Evolutionary conservation across 306 rosid species (phyloP), one percentile per base, ranked within the genome.

Genomic region (Medicago arabica): DNA sequence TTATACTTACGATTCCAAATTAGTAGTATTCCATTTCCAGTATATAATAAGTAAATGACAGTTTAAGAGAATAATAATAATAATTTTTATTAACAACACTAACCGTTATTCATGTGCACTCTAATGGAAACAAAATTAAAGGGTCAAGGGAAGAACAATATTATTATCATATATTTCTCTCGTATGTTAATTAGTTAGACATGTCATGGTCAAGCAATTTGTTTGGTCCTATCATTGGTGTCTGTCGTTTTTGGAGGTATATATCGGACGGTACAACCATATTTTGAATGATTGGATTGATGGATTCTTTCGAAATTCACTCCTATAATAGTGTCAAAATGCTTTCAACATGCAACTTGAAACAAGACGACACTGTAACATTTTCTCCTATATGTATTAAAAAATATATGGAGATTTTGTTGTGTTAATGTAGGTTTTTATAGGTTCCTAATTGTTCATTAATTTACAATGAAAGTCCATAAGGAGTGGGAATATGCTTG

Each of bases 191-290:
- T 79, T 80, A 83, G 79, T 81, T 77, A 83, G 82, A 79, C 86
- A 85, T 83, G 89, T 83, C 76, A 87, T 0, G 85, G 86, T 82
- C 87, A 69, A 80, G 81, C 84, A 83, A 85, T 69, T 81, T 68
- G 83, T 79, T 79, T 46, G 57, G 59, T 61, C 86, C 85, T 86
- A 87, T 90, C 85, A 87, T 88, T 88, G 83, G 83, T 23, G 74
- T 65, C 64, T 83, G 80, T 86, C 87, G 50, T 77, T 85, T 75
- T 41, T 75, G 81, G 68, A 82, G 71, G 78, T 67, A 72, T 83
- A 66, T 69, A 2, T 50, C 2, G 15, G 65, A 65, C 44, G 80
- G 58, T 21, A 61, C 73, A 84, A 76, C 82, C 67, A 39, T 62
- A 75, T 61, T 23, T 65, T 81, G 81, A 72, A 78, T 61, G 79